Base-by-base conservation (phyloP, 176 grass and related monocot species). In the Alopecurus myosuroides region DNA sequence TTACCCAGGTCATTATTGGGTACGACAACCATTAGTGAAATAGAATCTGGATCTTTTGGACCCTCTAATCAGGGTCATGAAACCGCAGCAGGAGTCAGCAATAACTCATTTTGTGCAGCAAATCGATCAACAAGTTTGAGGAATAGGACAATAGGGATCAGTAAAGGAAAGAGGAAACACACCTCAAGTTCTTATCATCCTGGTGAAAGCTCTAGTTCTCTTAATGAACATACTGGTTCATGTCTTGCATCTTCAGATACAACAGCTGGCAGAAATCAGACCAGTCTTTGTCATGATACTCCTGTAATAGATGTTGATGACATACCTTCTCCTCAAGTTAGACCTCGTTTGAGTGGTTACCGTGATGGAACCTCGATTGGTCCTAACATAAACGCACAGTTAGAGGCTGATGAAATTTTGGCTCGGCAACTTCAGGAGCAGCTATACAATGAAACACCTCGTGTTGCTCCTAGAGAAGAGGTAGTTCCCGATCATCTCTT, bases 381-480 rank as follows among this genome's bases (percentile, higher is more conserved):
- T 88, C 82, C 80, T 58, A 88, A 51, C 19, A 58, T 73, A 80
- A 81, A 63, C 62, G 81, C 63, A 56, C 96, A 95, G 81, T 53
- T 98, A 61, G 93, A 94, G 37, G 89, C 84, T 39, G 96, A 98
- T 92, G 93, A 98, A 88, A 79, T 95, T 88, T 85, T 98, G 71
- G 96, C 96, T 76, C 89, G 87, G 36, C 93, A 88, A 53, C 91
- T 98, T 62, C 96, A 98, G 89, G 93, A 98, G 73, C 91, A 98
- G 83, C 64, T 98, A 40, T 92, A 95, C 68, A 98, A 88, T 83
- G 96, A 95, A 88, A 84, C 81, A 58, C 79, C 86, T 77, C 73
- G 18, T 66, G 80, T 77, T 88, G 68, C 42, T 70, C 75, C 51
- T 51, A 86, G 78, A 81, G 93, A 98, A 48, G 89, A 92, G 81